Evolutionary conservation across 257 asterid species (phyloP), one percentile per base, ranked within the genome.

Genomic region (Solanum tarapatanum): DNA sequence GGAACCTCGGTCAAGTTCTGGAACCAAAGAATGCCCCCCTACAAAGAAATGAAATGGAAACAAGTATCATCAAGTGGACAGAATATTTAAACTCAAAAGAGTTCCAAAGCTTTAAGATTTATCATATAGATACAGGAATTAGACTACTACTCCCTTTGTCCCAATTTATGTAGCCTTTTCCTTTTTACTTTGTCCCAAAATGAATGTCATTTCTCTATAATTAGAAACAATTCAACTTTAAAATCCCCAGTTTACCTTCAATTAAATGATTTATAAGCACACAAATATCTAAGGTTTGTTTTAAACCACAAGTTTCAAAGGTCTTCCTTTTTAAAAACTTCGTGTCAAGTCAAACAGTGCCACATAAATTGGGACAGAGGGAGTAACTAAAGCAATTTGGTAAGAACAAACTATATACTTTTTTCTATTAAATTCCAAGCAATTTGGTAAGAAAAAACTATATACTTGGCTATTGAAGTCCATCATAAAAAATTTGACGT

Each of bases 1-100:
- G 99, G 95, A 88, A 86, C 88, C 83, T 94, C 98, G 14, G 95
- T 93, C 93, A 97, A 91, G 90, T 96, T 92, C 90, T 93, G 96
- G 92, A 97, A 97, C 99, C 99, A 97, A 72, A 95, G 89, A 66
- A 87, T 69, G 51, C 99, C 99, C 74, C 99, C 99, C 99, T 97
- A 69, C 16, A 23, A 12, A 7, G 85, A 83, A 83, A 48, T 12
- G 35, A 51, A 43, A 82, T 66, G 85, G 82, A 68, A 69, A 33
- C 4, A 39, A 64, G 60, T 60, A 64, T n/a, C 80, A 84, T 84
- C 39, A 39, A 60, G 87, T 64, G 16, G 60, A 16, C 77, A 62
- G 23, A 62, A 9, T 30, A 51, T 37, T 64, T 32, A 55, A 84
- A 84, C 80, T 58, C 16, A 37, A 64, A 66, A 35, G 3, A 66